Conservation (phyloP, 352 stramenopile genomes). For the Globisporangium spinosum region DNA sequence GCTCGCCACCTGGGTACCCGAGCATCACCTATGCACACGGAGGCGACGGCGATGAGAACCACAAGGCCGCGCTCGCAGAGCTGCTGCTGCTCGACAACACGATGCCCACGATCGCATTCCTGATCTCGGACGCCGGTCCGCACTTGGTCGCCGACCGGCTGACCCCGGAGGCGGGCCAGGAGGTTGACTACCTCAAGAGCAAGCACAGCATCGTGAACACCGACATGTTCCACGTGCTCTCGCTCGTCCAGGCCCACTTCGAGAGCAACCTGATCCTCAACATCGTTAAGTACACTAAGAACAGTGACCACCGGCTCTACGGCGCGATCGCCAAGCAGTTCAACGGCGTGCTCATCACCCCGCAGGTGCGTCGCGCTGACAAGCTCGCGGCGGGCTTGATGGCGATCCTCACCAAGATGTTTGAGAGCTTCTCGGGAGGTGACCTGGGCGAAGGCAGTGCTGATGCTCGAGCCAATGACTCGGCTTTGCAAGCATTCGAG, state of each 20-base stretch:
- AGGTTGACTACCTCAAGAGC: slow-evolving; percentile 44
- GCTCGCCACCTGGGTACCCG: slow-evolving; percentile 30
- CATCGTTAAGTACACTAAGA: slow-evolving; percentile 58
- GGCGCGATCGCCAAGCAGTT: slow-evolving; percentile 55
- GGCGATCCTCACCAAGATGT: slow-evolving; percentile 55
- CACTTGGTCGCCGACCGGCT: slow-evolving; percentile 37
- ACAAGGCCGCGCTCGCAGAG: slow-evolving; percentile 59
- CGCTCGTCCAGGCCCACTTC: slow-evolving; percentile 47
- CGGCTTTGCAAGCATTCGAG: slow-evolving; percentile 37
- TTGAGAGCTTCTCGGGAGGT: slow-evolving; percentile 16
- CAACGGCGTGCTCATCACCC: slow-evolving; percentile 56
- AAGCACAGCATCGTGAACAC: slow-evolving; percentile 43
- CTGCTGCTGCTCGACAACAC: slow-evolving; percentile 43
- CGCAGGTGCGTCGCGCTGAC: slow-evolving; percentile 27
- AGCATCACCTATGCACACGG: slow-evolving; percentile 25
- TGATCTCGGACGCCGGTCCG: slow-evolving; percentile 62
- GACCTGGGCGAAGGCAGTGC: neutral
- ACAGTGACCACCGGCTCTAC: slow-evolving; percentile 49
- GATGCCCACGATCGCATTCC: slow-evolving; percentile 61
- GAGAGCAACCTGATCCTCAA: slow-evolving; percentile 52
- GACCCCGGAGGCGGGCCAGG: slow-evolving; percentile 22
- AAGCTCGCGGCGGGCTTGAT: slow-evolving; percentile 44
- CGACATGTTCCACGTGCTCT: slow-evolving; percentile 54
- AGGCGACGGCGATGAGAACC: slow-evolving; percentile 65
- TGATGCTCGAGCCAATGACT: neutral